Conservation (phyloP, 2,329 filamentous ascomycete species). For the Trichoderma sp. region DNA sequence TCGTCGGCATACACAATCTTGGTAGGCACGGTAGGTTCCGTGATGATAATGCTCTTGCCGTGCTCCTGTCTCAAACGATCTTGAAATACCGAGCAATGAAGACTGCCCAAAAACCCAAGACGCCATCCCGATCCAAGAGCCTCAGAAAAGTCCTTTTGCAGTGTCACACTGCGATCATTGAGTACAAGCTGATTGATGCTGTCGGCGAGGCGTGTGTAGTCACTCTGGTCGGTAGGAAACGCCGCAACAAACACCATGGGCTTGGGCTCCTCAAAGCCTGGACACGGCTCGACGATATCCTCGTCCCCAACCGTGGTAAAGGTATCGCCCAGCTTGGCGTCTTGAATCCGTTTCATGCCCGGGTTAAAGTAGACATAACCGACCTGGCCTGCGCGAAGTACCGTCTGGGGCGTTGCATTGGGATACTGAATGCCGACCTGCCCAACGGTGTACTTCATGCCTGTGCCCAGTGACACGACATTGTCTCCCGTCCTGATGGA, state of each 20-base stretch:
- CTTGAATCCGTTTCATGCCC: slow-evolving; percentile 94
- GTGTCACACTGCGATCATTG: slow-evolving; percentile 90
- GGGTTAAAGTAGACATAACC: slow-evolving; percentile 98
- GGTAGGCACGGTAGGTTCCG: slow-evolving; percentile 90
- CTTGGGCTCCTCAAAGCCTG: slow-evolving; percentile 95
- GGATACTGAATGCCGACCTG: slow-evolving; percentile 98
- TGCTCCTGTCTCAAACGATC: slow-evolving; percentile 93
- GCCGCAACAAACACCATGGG: slow-evolving; percentile 99
- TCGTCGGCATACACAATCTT: slow-evolving; percentile 78
- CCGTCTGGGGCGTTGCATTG: slow-evolving; percentile 73
- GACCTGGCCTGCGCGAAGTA: slow-evolving; percentile 85
- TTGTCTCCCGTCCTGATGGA: slow-evolving; percentile 78
- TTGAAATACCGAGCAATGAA: slow-evolving; percentile 99
- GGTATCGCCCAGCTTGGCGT: slow-evolving; percentile 94
- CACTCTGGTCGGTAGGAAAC: slow-evolving; percentile 86
- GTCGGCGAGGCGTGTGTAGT: slow-evolving; percentile 84
- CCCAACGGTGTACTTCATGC: slow-evolving; percentile 85
- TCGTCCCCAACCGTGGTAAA: slow-evolving; percentile 81
- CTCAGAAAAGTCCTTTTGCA: slow-evolving; percentile 92
- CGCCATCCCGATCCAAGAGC: slow-evolving; percentile 92
- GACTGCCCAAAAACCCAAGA: slow-evolving; percentile 88
- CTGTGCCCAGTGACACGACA: slow-evolving; percentile 83
- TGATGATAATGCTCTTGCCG: slow-evolving; percentile 92
- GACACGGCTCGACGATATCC: slow-evolving; percentile 72
- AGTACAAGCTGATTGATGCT: slow-evolving; percentile 91